A percentile compares a stretch with the other conserved stretches of the same genome.
Conservation (phyloP, 2,329 filamentous ascomycete species). For the Blastomyces silverae region DNA sequence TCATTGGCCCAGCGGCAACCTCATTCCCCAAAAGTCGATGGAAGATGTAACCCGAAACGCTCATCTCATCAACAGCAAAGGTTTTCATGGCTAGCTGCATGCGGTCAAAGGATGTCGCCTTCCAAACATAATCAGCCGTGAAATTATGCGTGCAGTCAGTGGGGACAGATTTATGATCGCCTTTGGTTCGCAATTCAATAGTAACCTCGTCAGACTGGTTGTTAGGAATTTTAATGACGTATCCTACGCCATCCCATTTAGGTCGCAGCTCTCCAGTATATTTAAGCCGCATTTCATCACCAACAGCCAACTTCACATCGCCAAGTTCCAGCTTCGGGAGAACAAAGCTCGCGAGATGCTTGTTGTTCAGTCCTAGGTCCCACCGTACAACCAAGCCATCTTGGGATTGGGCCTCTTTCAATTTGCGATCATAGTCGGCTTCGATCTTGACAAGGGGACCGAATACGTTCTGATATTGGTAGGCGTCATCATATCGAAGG, state of each 20-base stretch:
- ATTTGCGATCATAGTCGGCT: conserved; percentile 96
- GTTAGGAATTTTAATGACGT: conserved; percentile 99
- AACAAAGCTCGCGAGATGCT: conserved; percentile 90
- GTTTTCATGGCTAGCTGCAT: conserved; percentile 99
- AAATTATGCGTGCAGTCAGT: conserved; percentile 97
- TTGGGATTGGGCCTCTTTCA: conserved; percentile 97
- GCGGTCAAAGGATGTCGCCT: conserved; percentile 96
- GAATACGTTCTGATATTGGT: conserved; percentile 98
- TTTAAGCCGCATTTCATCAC: conserved; percentile 95
- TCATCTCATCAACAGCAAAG: conserved; percentile 96
- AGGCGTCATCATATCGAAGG: conserved; percentile 91
- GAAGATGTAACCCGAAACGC: conserved; percentile 97
- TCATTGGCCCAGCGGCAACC: conserved; percentile 89
- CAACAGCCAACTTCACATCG: conserved; percentile 94
- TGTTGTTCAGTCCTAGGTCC: conserved; percentile 95
- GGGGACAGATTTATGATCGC: conserved; percentile 91
- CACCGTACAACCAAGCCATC: conserved; percentile 90
- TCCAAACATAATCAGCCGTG: conserved; percentile 98
- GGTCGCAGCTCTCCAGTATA: conserved; percentile 91
- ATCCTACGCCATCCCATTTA: conserved; percentile 95
- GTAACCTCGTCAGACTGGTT: conserved; percentile 98
- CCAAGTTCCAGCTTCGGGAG: conserved; percentile 95
- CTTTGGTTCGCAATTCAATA: conserved; percentile 86
- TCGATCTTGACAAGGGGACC: conserved; percentile 98
- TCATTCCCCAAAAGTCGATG: conserved; percentile 94